Conservation (phyloP, 139 green algal genomes). For the Astrephomene gubernaculifera region DNA sequence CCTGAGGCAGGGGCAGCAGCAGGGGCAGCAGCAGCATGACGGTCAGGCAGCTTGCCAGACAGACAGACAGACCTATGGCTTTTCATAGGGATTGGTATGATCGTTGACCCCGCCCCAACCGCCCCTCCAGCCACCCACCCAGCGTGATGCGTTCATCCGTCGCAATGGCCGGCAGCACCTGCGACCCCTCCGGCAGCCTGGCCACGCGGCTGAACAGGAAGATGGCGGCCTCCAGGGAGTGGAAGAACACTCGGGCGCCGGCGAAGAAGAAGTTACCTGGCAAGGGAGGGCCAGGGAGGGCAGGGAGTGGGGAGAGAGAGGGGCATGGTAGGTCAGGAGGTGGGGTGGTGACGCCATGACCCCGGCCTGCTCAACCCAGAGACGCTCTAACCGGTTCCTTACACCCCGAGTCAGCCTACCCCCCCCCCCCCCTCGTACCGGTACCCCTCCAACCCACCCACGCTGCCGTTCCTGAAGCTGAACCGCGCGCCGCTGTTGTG, state of each 20-base stretch:
- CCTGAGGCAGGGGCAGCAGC: constrained; percentile 7
- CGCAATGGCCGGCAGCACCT: constrained; percentile 92
- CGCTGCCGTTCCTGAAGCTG: constrained; percentile 91
- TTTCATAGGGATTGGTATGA: too few relatives aligned
- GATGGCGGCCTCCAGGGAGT: constrained; percentile 96
- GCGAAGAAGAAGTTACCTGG: constrained; percentile 99
- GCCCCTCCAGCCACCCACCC: constrained; percentile 56
- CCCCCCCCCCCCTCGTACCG: neutral
- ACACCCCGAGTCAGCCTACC: neutral
- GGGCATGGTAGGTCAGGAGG: neutral
- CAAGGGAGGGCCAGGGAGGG: neutral
- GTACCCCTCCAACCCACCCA: constrained; percentile 66
- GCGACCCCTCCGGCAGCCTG: constrained; percentile 65
- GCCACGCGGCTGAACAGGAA: constrained; percentile 94
- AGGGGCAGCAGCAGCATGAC: too few relatives aligned
- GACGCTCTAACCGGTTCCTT: neutral
- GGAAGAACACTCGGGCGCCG: constrained; percentile 96
- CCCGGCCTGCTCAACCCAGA: neutral
- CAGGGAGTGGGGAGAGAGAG: neutral
- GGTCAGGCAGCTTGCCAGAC: too few relatives aligned
- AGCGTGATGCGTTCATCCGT: constrained; percentile 96
- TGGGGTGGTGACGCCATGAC: neutral
- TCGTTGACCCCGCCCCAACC: too few relatives aligned
- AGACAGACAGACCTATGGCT: too few relatives aligned
- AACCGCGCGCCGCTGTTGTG: constrained; percentile 85